Conservation (phyloP, 495 filamentous ascomycete species). For the Copromyces sp. region DNA sequence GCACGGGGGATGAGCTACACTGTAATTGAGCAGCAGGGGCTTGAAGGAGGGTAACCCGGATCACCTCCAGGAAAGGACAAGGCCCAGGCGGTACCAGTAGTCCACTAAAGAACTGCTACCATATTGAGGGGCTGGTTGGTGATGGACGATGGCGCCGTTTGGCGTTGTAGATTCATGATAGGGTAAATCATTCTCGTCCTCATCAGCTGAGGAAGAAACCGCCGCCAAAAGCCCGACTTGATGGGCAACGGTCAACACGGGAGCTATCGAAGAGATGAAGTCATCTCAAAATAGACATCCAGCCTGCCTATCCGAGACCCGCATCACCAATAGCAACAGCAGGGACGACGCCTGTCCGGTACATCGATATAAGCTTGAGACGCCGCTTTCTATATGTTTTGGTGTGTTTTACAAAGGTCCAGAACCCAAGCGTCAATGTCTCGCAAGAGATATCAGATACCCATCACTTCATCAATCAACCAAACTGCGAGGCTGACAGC, state of each 20-base stretch:
- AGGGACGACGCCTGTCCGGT: not conserved
- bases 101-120: not conserved
- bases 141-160: not conserved
- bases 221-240: not conserved
- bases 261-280: not conserved
- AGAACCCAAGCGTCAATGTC: not conserved
- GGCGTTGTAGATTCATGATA: not conserved
- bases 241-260: not conserved
- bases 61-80: not conserved
- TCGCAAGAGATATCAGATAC: not conserved
- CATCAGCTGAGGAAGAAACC: not conserved
- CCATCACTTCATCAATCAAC: not conserved
- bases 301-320: not conserved
- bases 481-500: not conserved
- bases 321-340: not conserved
- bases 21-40: not conserved
- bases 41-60: not conserved
- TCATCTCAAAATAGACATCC: not conserved
- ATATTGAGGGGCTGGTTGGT: not conserved
- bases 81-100: not conserved
- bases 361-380: slow-evolving; percentile 1
- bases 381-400: not conserved
- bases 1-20: slow-evolving; percentile 24
- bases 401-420: not conserved
- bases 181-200: not conserved